phyloP scores from a whole-genome alignment of 805 yeast species.

The Dipodascus geniculatus region DNA sequence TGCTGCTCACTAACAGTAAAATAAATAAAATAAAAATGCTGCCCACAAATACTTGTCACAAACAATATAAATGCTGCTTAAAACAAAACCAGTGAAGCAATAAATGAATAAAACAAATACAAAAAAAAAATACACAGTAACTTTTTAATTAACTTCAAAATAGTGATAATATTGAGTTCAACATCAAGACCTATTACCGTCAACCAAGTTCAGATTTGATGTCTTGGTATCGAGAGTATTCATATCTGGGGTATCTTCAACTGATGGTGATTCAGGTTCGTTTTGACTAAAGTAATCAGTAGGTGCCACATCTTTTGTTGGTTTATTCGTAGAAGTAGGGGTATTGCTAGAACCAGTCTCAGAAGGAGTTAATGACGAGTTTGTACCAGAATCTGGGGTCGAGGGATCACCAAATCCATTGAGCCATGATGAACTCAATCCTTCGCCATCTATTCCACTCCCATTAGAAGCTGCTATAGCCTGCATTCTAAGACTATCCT shows the following conservation, averaged over 20 bases:
- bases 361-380: neutral
- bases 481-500: conserved; percentile 3
- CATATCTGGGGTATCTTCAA: neutral
- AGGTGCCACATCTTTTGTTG: neutral
- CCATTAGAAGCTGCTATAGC: conserved; percentile 8
- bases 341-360: neutral
- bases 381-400: neutral
- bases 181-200: neutral
- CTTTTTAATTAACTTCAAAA: neutral
- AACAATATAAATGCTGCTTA: neutral
- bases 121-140: neutral
- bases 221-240: neutral
- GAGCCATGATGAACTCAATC: neutral
- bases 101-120: neutral
- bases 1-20: neutral
- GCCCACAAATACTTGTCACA: too few species aligned
- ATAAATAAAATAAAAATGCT: too few species aligned
- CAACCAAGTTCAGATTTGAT: neutral
- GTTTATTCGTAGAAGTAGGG: neutral
- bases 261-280: neutral
- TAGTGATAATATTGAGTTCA: neutral
- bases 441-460: conserved; percentile 6
- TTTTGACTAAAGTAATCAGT: neutral
- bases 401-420: neutral
- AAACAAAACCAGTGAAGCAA: neutral